phyloP scores from a whole-genome alignment of 2,329 filamentous ascomycete species.

The Colletotrichum truncatum region DNA sequence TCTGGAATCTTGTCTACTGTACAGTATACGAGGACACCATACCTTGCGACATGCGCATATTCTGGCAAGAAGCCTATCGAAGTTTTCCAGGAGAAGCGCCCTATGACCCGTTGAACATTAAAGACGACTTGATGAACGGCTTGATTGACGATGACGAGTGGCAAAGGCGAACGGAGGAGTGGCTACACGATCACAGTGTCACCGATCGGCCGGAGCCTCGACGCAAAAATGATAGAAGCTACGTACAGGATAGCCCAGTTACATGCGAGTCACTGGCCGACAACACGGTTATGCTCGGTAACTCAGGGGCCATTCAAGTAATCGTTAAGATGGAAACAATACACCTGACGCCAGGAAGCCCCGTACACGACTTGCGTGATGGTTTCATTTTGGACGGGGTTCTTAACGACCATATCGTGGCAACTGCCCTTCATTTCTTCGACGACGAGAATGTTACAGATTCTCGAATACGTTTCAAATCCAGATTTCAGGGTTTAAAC shows the following conservation, averaged over 20 bases:
- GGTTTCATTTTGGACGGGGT: slow-evolving; percentile 4
- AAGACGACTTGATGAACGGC: neutral
- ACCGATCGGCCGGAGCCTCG: neutral
- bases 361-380: neutral
- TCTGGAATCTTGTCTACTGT: neutral
- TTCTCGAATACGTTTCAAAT: slow-evolving; percentile 1
- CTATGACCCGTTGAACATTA: neutral
- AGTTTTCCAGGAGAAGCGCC: neutral
- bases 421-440: slow-evolving; percentile 39
- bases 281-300: neutral
- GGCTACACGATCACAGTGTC: neutral
- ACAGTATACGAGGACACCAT: neutral
- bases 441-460: slow-evolving; percentile 40
- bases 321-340: neutral
- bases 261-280: neutral
- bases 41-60: neutral
- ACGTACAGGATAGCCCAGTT: neutral
- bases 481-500: neutral
- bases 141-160: neutral
- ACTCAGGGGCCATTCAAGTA: neutral
- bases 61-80: neutral
- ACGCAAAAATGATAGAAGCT: neutral
- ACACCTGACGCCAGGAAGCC: neutral
- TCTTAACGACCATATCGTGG: slow-evolving; percentile 37
- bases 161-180: neutral